Evolutionary conservation across 345 rosid species (phyloP), one percentile per base, ranked within the genome.

Genomic region (Populus ilicifolia): DNA sequence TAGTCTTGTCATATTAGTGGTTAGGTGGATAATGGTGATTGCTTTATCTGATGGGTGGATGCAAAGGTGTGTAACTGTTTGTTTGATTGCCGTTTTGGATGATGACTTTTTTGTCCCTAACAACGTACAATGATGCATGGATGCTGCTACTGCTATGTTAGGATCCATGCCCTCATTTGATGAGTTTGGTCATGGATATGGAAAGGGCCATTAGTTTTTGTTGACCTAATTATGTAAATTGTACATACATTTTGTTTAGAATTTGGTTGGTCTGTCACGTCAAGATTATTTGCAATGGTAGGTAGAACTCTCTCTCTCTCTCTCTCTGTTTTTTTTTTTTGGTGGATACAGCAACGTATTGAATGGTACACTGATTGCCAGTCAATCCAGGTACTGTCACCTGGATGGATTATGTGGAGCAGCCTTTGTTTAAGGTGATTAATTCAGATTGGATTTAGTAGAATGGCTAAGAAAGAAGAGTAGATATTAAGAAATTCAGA

Each of bases 1-100:
- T 84, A 84, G 39, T 76, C 83, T 78, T 27, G 92, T 84, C 82
- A 39, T 75, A 75, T 83, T 0, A 3, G 0, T 5, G 3, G 3
- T 33, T 36, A 35, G 62, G 43, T 44, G 80, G 77, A 39, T 69
- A 38, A 23, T 43, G 48, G 29, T 56, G 46, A 30, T 23, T 9
- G 13, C 18, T 67, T 67, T 20, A 33, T 41, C 35, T 6, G 20
- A 9, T 29, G 7, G 41, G 38, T 43, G 30, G 12, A 35, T 39
- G 73, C 35, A 8, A 50, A 50, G 54, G 43, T 16, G 25, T 14
- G 21, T 11, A 11, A 1, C 35, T 29, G 23, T 7, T 41, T 21
- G 35, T 4, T 56, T 21, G 29, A 38, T 38, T 14, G 27, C 43
- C 23, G 20, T 10, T 17, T 29, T 27, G 14, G 73, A 67, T 50